A percentile compares a stretch with the other conserved stretches of the same genome.
These are phyloP conservation scores for Serendipita sp. DNA, from an alignment of 768 basidiomycete genomes.

Conservation along the genomic window DNA sequence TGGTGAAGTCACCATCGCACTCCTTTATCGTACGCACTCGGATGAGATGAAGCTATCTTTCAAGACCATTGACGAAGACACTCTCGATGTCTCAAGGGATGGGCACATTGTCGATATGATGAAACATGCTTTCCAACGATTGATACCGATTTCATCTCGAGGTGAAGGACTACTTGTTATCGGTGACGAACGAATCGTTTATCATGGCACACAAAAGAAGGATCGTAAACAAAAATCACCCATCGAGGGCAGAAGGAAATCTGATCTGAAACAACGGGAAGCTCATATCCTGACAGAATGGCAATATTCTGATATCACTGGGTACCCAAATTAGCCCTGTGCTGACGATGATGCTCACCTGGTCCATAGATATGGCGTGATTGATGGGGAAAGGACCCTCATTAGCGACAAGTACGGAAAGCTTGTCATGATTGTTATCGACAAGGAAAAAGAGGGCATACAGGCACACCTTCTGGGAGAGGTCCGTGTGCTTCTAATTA, in stretches of 20 bases:
- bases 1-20: background rate
- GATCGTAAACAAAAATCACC: constrained; percentile 8
- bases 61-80: background rate
- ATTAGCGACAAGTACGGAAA: constrained; percentile 59
- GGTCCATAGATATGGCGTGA: constrained; percentile 11
- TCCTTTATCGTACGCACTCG: background rate
- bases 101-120: background rate
- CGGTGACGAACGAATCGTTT: constrained; percentile 47
- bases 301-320: constrained; percentile 60
- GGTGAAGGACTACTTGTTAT: constrained; percentile 33
- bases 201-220: constrained; percentile 33
- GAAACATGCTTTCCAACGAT: too few species aligned
- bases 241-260: background rate
- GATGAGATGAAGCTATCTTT: background rate
- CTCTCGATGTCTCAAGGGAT: background rate
- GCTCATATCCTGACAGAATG: constrained; percentile 39
- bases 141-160: background rate
- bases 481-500: constrained; percentile 24
- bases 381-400: constrained; percentile 36
- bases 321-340: constrained; percentile 30
- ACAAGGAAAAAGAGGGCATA: constrained; percentile 16
- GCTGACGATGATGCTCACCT: background rate
- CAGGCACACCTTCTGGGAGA: constrained; percentile 49
- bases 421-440: constrained; percentile 46
- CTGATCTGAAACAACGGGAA: constrained; percentile 25